Evolutionary conservation across 805 yeast genomes (phyloP), one percentile per base, ranked within the genome.

Genomic region (Schizosaccharomyces pombe): DNA sequence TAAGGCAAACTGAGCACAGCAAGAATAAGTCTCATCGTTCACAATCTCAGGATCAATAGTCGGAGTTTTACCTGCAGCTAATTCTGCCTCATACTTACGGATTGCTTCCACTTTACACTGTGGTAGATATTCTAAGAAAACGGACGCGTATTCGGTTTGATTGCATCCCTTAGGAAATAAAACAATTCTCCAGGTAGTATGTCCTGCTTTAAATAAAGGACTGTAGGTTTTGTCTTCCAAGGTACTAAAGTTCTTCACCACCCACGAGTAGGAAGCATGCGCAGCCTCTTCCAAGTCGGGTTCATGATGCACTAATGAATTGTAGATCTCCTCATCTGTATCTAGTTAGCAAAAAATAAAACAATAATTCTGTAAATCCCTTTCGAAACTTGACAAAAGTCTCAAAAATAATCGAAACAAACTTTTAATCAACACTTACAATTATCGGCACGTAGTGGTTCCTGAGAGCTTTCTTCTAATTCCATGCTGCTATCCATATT

Each of bases 1-100:
- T 47, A 91, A 73, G 3, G 83, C 83, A 67, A 91, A 91, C 62
- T 86, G 94, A 2, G 91, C 94, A 67, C 96, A 86, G 14, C 28
- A 26, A 8, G 49, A 19, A n/a, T 43, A 43, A 3, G 49, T 43
- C 30, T 43, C 49, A n/a, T 78, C 80, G 55, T 79, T 78, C 94
- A 95, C 86, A 56, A 76, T 75, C 2, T 57, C 54, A 14, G 56
- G 57, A 22, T 55, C 60, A 4, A 54, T 58, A 4, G 34, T 60
- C 30, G 54, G 58, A 9, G 40, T 56, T 39, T 74, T 72, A 56
- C 68, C 68, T n/a, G 58, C 62, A 1, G 62, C 94, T 58, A 91
- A 68, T 64, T 85, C 91, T 28, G 85, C 65, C 0, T 95, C 85
- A 5, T 85, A 65, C 56, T 72, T 69, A 57, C 72, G 72, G 54